These are phyloP conservation scores for Pezizomycotina sp. DNA, from an alignment of 2,329 filamentous ascomycete species.

Conservation along the genomic window DNA sequence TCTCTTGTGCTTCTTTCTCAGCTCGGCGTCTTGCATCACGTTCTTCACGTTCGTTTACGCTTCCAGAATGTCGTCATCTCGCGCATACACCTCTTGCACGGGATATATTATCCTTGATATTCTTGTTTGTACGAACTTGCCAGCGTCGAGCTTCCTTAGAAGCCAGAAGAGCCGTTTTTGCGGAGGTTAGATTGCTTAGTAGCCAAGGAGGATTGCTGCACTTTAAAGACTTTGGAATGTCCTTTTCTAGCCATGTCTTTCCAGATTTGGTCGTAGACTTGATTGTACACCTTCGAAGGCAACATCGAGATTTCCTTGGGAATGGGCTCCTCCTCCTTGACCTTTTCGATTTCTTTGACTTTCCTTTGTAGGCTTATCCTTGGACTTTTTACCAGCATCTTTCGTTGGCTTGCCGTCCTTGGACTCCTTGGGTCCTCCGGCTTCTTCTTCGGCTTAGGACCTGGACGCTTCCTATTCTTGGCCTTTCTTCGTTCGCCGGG, in stretches of 20 bases:
- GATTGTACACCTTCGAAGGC: constrained; percentile 73
- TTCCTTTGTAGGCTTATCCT: constrained; percentile 32
- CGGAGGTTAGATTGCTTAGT: constrained; percentile 90
- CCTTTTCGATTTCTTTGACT: constrained; percentile 30
- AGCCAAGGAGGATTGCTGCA: constrained; percentile 69
- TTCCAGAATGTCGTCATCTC: constrained; percentile 99
- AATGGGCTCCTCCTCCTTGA: constrained; percentile 31
- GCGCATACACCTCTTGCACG: constrained; percentile 96
- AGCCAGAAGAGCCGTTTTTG: constrained; percentile 88
- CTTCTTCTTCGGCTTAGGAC: constrained; percentile 32
- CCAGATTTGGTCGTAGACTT: constrained; percentile 96
- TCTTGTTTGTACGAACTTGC: constrained; percentile 97
- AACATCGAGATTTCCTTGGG: constrained; percentile 22
- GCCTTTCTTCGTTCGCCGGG: constrained; percentile 32
- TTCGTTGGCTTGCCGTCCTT: constrained; percentile 30
- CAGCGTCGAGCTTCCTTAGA: constrained; percentile 95
- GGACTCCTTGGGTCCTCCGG: constrained; percentile 25
- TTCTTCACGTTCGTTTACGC: constrained; percentile 91
- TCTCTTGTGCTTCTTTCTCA: constrained; percentile 89
- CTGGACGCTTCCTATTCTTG: constrained; percentile 32
- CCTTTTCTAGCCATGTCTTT: constrained; percentile 84
- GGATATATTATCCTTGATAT: constrained; percentile 91
- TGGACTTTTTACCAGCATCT: constrained; percentile 32
- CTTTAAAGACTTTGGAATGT: constrained; percentile 83
- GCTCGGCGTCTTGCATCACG: constrained; percentile 85